Percentiles rank a stretch among this genome's conserved stretches.
phyloP scores from a whole-genome alignment of 441 rosid species.

The Populus hybrid region DNA sequence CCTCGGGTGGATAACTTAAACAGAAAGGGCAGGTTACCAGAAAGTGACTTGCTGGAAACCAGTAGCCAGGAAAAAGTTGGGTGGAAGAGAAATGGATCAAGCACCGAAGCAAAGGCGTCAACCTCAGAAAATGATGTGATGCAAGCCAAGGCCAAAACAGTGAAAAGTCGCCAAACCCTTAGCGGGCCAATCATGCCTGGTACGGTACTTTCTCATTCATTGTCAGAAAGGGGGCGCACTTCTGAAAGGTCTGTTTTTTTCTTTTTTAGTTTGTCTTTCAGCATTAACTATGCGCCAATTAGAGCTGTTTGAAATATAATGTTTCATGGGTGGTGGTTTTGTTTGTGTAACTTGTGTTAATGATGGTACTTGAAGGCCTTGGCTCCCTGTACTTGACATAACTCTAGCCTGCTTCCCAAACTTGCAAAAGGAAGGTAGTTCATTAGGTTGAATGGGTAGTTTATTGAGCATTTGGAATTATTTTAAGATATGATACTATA shows the following conservation, averaged over 20 bases:
- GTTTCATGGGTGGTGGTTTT: neutral
- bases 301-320: neutral
- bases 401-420: neutral
- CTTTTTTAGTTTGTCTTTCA: slow-evolving; percentile 4
- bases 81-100: slow-evolving; percentile 41
- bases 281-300: neutral
- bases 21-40: slow-evolving; percentile 48
- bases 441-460: neutral
- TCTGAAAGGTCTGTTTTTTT: slow-evolving; percentile 57
- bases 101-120: slow-evolving; percentile 46
- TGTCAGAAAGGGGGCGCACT: slow-evolving; percentile 53
- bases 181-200: slow-evolving; percentile 89
- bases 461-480: neutral
- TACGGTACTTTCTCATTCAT: slow-evolving; percentile 50
- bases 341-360: neutral
- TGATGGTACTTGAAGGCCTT: neutral
- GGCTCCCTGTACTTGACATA: neutral
- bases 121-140: slow-evolving; percentile 50
- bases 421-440: neutral
- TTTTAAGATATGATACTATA: neutral
- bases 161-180: slow-evolving; percentile 65
- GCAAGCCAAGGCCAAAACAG: slow-evolving; percentile 45
- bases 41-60: slow-evolving; percentile 38
- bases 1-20: slow-evolving; percentile 36
- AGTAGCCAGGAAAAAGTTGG: slow-evolving; percentile 35